These are phyloP conservation scores for Volvariella surrecta DNA, from an alignment of 1,284 basidiomycete species.

Conservation along the genomic window DNA sequence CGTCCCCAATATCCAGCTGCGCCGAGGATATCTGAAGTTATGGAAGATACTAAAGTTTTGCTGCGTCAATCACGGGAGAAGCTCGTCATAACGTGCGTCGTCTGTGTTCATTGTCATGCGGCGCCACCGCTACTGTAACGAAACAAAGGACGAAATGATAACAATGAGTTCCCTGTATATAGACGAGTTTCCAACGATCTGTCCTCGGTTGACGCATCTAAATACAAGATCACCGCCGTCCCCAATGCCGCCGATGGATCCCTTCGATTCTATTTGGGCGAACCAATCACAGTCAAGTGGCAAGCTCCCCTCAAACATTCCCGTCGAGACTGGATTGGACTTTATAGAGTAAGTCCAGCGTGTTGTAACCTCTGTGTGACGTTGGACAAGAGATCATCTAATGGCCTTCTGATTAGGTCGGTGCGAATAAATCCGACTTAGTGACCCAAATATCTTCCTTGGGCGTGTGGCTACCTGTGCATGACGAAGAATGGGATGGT, in stretches of 20 bases:
- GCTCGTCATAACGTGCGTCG: conserved; percentile 77
- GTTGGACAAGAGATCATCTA: conserved; percentile 5
- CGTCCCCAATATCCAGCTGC: conserved; percentile 25
- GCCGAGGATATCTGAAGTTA: conserved; percentile 66
- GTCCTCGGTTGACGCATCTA: conserved; percentile 68
- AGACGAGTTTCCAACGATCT: conserved; percentile 81
- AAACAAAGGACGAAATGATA: conserved; percentile 1
- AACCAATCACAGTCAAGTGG: conserved; percentile 85
- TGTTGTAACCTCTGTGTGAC: conserved; percentile 5
- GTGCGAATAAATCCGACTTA: conserved; percentile 75
- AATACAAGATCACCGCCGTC: conserved; percentile 66
- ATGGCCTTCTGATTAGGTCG: conserved; percentile 43
- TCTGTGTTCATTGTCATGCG: conserved; percentile 2
- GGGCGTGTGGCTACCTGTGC: conserved; percentile 91
- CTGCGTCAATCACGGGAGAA: conserved; percentile 87
- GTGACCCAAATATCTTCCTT: conserved; percentile 84
- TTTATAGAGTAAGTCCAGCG: conserved; percentile 58
- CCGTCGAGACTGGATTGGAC: conserved; percentile 94
- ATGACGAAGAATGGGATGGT: conserved; percentile 90
- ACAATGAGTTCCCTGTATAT: conserved; percentile 7
- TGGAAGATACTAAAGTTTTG: conserved; percentile 88
- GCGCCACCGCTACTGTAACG: background rate
- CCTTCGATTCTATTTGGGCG: conserved; percentile 81
- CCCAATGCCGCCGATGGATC: conserved; percentile 39
- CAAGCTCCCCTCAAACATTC: conserved; percentile 84